Percentiles rank a stretch among this genome's conserved stretches.
Conservation (phyloP, 257 asterid species). For the Solanum lycopersicoides region DNA sequence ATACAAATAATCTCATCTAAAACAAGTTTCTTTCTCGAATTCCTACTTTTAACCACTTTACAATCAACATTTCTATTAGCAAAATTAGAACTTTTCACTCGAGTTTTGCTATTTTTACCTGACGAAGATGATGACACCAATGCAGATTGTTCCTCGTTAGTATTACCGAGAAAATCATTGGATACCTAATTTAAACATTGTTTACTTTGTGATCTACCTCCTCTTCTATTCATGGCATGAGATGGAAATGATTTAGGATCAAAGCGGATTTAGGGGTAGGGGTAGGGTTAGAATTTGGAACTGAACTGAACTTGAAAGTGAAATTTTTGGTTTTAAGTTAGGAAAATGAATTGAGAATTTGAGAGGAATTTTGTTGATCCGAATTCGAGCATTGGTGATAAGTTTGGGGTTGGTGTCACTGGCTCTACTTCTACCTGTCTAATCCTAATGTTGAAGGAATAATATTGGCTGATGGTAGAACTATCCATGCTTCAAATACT, state of each 20-base stretch:
- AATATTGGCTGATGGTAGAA: conserved; percentile 4
- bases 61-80: background rate
- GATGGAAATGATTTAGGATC: background rate
- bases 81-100: background rate
- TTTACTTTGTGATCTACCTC: background rate
- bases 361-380: no score
- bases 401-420: conserved; percentile 40
- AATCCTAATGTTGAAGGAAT: conserved; percentile 20
- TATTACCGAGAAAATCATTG: background rate
- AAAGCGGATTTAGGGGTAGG: background rate
- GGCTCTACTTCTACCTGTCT: background rate
- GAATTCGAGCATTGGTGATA: conserved; percentile 1
- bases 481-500: conserved; percentile 8
- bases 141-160: background rate
- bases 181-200: background rate
- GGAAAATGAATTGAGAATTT: no score
- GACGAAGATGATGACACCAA: background rate
- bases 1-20: no score
- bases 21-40: background rate
- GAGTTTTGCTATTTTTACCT: background rate
- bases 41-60: background rate
- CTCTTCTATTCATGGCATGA: background rate
- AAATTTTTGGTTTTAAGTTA: background rate
- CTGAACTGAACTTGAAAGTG: background rate
- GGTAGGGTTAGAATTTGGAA: background rate